phyloP scores from a whole-genome alignment of 305 asterid genomes.

The Solanum chacoense region DNA sequence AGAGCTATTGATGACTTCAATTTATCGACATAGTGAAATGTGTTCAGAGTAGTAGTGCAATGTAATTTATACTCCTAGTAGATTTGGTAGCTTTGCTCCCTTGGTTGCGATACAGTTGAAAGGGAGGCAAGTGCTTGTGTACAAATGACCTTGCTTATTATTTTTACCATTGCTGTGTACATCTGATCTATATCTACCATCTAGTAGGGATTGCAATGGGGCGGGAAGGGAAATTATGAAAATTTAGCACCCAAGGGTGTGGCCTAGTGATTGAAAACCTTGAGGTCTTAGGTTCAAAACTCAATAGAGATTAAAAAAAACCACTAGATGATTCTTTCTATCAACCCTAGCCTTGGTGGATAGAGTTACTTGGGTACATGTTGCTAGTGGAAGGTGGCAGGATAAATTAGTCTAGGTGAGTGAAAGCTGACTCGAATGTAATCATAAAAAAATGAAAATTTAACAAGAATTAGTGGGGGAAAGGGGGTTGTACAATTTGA shows the following conservation, averaged over 20 bases:
- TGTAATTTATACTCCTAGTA: background rate
- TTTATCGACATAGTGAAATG: conserved; percentile 31
- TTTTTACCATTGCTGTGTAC: background rate
- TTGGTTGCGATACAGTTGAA: conserved; percentile 1
- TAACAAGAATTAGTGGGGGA: no score
- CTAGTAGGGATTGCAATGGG: background rate
- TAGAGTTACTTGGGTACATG: background rate
- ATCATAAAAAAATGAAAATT: no score
- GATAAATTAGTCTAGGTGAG: background rate
- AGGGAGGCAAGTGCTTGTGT: conserved; percentile 1
- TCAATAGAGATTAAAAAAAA: no score
- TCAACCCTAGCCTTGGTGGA: no score
- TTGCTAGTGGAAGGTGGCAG: background rate
- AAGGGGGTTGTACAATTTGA: no score
- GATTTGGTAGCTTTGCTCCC: background rate
- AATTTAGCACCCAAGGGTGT: background rate
- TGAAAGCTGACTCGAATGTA: background rate
- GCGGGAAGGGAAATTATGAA: background rate
- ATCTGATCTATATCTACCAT: background rate
- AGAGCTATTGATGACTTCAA: conserved; percentile 48
- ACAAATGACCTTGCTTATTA: background rate
- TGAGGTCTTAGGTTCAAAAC: no score
- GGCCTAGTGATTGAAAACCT: background rate
- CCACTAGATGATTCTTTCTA: background rate
- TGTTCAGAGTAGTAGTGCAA: background rate